Conservation (phyloP, 2,329 filamentous ascomycete species). For the Aspergillus ruber region DNA sequence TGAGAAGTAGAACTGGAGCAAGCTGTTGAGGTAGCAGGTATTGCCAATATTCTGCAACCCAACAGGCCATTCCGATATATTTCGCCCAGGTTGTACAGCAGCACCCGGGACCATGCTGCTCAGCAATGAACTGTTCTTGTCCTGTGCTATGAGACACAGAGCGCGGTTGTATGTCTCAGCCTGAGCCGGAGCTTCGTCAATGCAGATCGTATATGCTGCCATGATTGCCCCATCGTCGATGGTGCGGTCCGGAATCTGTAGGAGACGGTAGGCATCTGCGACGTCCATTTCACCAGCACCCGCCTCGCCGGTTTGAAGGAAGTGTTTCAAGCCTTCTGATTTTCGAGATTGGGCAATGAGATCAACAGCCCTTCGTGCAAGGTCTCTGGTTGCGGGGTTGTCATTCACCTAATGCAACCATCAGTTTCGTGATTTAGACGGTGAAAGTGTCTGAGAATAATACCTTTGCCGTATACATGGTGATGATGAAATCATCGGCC, state of each 20-base stretch:
- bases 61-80: conserved; percentile 60
- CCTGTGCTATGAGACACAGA: conserved; percentile 41
- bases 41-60: conserved; percentile 92
- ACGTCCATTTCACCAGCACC: conserved; percentile 49
- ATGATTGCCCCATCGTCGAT: conserved; percentile 47
- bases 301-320: conserved; percentile 47
- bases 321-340: conserved; percentile 49
- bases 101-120: conserved; percentile 28
- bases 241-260: conserved; percentile 49
- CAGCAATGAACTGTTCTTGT: conserved; percentile 34
- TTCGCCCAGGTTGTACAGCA: conserved; percentile 22
- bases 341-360: conserved; percentile 55
- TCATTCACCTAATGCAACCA: conserved; percentile 41
- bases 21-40: conserved; percentile 95
- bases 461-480: conserved; percentile 54
- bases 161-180: conserved; percentile 42
- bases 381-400: conserved; percentile 42
- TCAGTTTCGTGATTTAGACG: neutral
- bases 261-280: conserved; percentile 46
- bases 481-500: conserved; percentile 52
- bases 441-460: neutral
- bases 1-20: conserved; percentile 92
- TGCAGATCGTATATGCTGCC: conserved; percentile 42
- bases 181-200: conserved; percentile 42
- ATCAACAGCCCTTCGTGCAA: conserved; percentile 50